Evolutionary conservation across 495 filamentous ascomycete species (phyloP), one percentile per base, ranked within the genome.

Genomic region (Massariosphaeria phaeospora): DNA sequence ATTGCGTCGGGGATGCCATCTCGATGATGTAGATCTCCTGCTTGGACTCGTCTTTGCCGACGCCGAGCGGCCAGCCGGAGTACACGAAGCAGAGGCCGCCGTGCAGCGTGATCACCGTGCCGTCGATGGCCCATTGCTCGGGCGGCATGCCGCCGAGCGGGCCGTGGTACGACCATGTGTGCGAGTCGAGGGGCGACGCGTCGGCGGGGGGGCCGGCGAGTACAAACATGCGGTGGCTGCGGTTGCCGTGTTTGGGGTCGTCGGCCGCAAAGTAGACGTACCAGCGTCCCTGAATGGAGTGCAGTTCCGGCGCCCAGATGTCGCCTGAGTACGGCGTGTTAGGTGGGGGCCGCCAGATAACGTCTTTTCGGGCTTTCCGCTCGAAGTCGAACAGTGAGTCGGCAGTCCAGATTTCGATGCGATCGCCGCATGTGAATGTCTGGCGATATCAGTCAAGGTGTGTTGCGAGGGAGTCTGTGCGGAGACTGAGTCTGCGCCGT

Each of bases 271-370:
- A 62, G 52, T 69, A 69, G 52, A 69, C 57, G 40, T 66, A 70
- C 68, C 68, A 70, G 2, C 56, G 57, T 2, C 65, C 65, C 26
- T 58, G 21, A 23, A 70, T 29, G 42, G 33, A 44, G 52, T 70
- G 68, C 7, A 70, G 58, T 55, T 70, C 68, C 2, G 68, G 68
- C 18, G 68, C 68, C 66, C 68, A 70, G 31, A 70, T 42, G 13
- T 61, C 50, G 25, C 58, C 66, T 12, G 52, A 44, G 42, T 57
- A 64, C 23, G 46, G 40, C 0, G 54, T 54, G 51, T 57, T 63
- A 9, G 43, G 53, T 12, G 56, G 55, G 4, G 65, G 65, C 11
- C 40, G 46, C 56, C 60, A 69, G 17, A 69, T 50, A 18, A 51
- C 55, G 29, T 50, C 55, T 45, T 63, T 63, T 11, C 30, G 51